Evolutionary conservation across 108 stramenopile genomes (phyloP).

Genomic region (Fistulifera solaris): DNA sequence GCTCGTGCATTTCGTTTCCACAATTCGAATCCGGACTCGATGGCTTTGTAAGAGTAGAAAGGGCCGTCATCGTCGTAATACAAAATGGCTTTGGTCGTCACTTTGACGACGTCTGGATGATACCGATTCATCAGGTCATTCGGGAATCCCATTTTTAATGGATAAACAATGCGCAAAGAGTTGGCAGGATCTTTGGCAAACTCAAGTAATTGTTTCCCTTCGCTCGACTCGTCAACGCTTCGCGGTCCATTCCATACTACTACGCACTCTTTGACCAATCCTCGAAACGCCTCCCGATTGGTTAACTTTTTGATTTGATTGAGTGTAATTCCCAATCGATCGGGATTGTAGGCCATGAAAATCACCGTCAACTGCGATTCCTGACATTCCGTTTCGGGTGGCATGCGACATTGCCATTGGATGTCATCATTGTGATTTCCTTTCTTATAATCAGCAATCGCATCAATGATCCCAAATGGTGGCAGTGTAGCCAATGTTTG

Average conservation of each 20-base stretch:
- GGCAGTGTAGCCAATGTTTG: slow-evolving; percentile 8
- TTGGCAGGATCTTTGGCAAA: slow-evolving; percentile 9
- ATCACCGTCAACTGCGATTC: slow-evolving; percentile 44
- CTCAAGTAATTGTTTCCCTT: slow-evolving; percentile 35
- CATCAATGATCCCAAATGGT: slow-evolving; percentile 38
- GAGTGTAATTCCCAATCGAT: slow-evolving; percentile 29
- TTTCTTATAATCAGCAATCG: slow-evolving; percentile 8
- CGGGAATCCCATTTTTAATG: slow-evolving; percentile 54
- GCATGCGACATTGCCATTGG: slow-evolving; percentile 33
- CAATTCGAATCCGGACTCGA: slow-evolving; percentile 66
- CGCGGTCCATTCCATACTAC: slow-evolving; percentile 81
- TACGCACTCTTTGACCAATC: slow-evolving; percentile 48
- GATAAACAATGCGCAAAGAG: slow-evolving; percentile 69
- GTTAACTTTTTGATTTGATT: slow-evolving; percentile 29
- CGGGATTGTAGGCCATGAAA: slow-evolving; percentile 55
- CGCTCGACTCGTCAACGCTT: slow-evolving; percentile 28
- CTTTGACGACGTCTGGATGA: slow-evolving; percentile 57
- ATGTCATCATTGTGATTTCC: background rate
- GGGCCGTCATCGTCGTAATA: slow-evolving; percentile 90
- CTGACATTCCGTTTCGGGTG: slow-evolving; percentile 39
- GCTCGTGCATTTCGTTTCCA: slow-evolving; percentile 83
- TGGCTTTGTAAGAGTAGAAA: slow-evolving; percentile 59
- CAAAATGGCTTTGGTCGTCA: slow-evolving; percentile 72
- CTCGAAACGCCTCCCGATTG: slow-evolving; percentile 5
- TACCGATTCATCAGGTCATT: slow-evolving; percentile 86